Evolutionary conservation across 768 basidiomycete genomes (phyloP), one percentile per base, ranked within the genome.

Genomic region (Mycena amicta): DNA sequence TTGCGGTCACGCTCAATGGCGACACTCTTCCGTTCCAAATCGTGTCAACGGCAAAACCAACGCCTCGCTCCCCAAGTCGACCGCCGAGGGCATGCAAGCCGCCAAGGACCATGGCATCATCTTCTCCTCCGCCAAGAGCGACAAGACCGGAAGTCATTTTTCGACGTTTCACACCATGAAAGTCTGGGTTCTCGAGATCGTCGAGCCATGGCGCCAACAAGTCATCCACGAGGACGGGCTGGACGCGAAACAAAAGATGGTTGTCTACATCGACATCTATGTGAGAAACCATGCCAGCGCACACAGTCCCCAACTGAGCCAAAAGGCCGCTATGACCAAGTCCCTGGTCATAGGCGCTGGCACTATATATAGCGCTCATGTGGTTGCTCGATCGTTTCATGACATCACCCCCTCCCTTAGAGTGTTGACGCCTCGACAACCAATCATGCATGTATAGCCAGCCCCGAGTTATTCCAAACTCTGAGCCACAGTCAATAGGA

Each of bases 11-110:
- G 0, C 43, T 57, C 1, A 53, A 57, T 5, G 68, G 69, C 0
- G 55, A 56, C 2, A 52, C 69, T 12, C 49, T 72, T 0, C 69
- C 67, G 3, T 66, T 69, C 47, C 71, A 72, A 39, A 57, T 60
- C 3, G 55, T 71, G 16, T 55, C 56, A 40, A n/a, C 0, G 66
- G 69, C 0, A 39, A 50, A 2, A 54, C 55, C 0, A 12, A n/a
- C 3, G 33, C 49, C 2, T 67, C 67, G 0, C 54, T 63, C 12
- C 67, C 61, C 3, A 57, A 29, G 1, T 4, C 1, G 2, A 57
- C n/a, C 1, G 56, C 56, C 2, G 47, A 28, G 2, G 13, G 50
- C 3, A 55, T 57, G 50, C 8, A 43, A 0, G 50, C 54, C 0
- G 64, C 62, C 0, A 13, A 13, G 0, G 53, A 29, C 2, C 3